phyloP scores from a whole-genome alignment of 345 rosid species.

The Crucihimalaya himalaica region DNA sequence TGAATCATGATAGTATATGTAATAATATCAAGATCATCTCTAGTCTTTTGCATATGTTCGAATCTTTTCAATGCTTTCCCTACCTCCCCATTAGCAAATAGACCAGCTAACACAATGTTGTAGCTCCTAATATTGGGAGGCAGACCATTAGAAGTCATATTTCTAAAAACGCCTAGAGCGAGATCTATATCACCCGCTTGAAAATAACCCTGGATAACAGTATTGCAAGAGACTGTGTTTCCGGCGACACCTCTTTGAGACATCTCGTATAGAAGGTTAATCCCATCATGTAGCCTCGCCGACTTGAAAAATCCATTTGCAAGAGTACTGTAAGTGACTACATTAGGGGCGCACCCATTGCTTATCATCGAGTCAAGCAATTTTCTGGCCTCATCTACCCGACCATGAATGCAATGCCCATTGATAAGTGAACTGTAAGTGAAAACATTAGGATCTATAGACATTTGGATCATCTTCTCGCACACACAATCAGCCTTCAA shows the following conservation, averaged over 20 bases:
- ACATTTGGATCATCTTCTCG: constrained; percentile 30
- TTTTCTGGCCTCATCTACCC: constrained; percentile 24
- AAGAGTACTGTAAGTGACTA: constrained; percentile 43
- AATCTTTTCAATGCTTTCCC: constrained; percentile 28
- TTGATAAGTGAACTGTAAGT: constrained; percentile 33
- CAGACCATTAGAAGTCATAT: constrained; percentile 39
- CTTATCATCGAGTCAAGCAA: constrained; percentile 17
- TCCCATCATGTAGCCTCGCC: constrained; percentile 36
- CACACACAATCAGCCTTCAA: not conserved
- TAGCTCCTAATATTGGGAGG: constrained; percentile 43
- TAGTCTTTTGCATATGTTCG: constrained; percentile 28
- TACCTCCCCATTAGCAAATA: constrained; percentile 29
- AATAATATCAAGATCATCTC: constrained; percentile 35
- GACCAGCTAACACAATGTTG: constrained; percentile 43
- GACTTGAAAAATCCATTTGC: constrained; percentile 44
- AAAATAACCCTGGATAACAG: constrained; percentile 39
- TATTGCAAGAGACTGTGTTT: constrained; percentile 35
- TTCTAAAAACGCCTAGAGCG: constrained; percentile 26
- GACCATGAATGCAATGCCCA: constrained; percentile 16
- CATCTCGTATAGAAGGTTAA: constrained; percentile 32
- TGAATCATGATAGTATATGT: constrained; percentile 43
- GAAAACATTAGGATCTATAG: constrained; percentile 31
- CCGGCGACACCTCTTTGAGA: constrained; percentile 23
- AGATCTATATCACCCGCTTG: constrained; percentile 20
- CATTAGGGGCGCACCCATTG: constrained; percentile 35